Conservation (phyloP, 2,329 filamentous ascomycete genomes). For the Didymella glomerata region DNA sequence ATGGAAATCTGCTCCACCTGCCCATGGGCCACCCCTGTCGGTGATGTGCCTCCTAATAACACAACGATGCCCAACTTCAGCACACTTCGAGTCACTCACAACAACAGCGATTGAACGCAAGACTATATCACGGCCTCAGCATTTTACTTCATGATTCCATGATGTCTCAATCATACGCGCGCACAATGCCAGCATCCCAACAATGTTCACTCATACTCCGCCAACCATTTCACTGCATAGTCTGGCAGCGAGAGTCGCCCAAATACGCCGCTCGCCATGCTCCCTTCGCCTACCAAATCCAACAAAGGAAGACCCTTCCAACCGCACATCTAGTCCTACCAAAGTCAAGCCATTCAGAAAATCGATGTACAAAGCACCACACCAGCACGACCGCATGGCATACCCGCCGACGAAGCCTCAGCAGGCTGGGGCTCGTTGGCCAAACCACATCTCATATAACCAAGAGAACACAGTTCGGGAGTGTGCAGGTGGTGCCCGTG, state of each 20-base stretch:
- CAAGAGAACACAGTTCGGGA: slow-evolving; percentile 9
- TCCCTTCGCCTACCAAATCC: neutral
- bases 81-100: slow-evolving; percentile 4
- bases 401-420: slow-evolving; percentile 9
- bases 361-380: slow-evolving; percentile 3
- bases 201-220: slow-evolving; percentile 19
- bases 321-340: slow-evolving; percentile 5
- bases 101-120: slow-evolving; percentile 4
- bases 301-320: slow-evolving; percentile 4
- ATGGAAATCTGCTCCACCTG: slow-evolving; percentile 18
- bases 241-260: slow-evolving; percentile 7
- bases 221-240: slow-evolving; percentile 8
- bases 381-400: slow-evolving; percentile 9
- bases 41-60: slow-evolving; percentile 15
- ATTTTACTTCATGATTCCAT: slow-evolving; percentile 8
- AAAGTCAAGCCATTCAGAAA: neutral
- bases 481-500: slow-evolving; percentile 15
- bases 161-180: slow-evolving; percentile 7
- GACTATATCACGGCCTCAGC: neutral
- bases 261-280: slow-evolving; percentile 7
- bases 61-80: slow-evolving; percentile 19
- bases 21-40: slow-evolving; percentile 17
- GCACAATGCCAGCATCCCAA: slow-evolving; percentile 17
- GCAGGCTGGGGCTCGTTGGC: slow-evolving; percentile 18
- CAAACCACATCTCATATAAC: slow-evolving; percentile 11